Base-by-base conservation (phyloP, 75 land plant genomes). In the Gnetum montanum region DNA sequence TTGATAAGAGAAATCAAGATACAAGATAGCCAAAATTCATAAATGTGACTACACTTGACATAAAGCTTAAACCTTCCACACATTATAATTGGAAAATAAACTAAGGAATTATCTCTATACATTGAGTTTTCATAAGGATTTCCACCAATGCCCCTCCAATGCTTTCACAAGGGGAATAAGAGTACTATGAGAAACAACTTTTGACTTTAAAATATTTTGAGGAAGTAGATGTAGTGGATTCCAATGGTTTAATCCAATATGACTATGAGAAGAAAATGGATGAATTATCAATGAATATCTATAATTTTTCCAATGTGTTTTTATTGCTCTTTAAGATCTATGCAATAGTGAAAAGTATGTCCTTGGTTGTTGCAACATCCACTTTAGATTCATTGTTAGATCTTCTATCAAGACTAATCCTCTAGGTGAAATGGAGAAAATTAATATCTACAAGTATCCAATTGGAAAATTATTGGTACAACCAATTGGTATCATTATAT, bases 301-400 rank as follows among this genome's bases (percentile, higher is more conserved):
- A 92, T 22, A 86, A 86, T 64, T 46, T 66, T 43, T 78, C 92
- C 7, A 91, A 91, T 49, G 44, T 91, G 6, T 20, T 80, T 8
- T 66, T 91, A 27, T 53, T 86, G 31, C 61, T 59, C 30, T 51
- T 86, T 22, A 91, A 91, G 88, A 64, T 84, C 10, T 80, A 73
- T 68, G 88, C 88, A 34, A 72, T 94, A n/a, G 61, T 88, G 35
- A 66, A 58, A 63, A 92, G 86, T 75, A 66, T 79, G 33, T 92
- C 97, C 7, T 34, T 92, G 23, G 97, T 94, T 6, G 82, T 92
- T 50, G 79, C 84, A 37, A 94, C 97, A 33, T 92, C 97, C 25
- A 88, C 97, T 4, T 60, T 92, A 25, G 97, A 92, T 44, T 92
- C 97, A 3, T 68, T 92, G 40, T 60, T 92, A 31, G 93, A 92